These are phyloP conservation scores for Nemania abortiva DNA, from an alignment of 2,329 filamentous ascomycete genomes.

Conservation along the genomic window DNA sequence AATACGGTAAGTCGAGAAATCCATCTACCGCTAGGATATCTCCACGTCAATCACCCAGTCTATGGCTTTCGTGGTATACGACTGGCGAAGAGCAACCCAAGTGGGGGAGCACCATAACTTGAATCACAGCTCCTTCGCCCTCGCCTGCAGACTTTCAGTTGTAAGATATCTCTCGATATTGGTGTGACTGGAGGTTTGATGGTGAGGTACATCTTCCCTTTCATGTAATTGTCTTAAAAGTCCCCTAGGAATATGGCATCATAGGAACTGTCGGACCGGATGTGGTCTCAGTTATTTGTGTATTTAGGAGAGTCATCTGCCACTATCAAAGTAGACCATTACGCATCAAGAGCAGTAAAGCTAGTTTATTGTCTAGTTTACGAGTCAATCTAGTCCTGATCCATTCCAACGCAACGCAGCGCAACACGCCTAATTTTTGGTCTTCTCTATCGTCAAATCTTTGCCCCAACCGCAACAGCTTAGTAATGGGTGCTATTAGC, in stretches of 20 bases:
- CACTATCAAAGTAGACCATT: not conserved
- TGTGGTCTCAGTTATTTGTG: too few species aligned
- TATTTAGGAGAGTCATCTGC: not conserved
- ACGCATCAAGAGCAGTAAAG: conserved; percentile 6
- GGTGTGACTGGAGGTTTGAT: conserved; percentile 85
- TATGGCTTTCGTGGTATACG: conserved; percentile 93
- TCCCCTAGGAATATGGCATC: not conserved
- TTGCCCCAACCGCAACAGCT: conserved; percentile 14
- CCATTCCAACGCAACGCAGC: conserved; percentile 28
- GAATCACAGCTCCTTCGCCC: conserved; percentile 67
- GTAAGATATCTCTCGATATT: conserved; percentile 62
- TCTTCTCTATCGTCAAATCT: conserved; percentile 27
- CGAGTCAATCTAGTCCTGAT: conserved; percentile 33
- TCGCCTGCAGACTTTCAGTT: conserved; percentile 84
- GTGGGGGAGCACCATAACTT: conserved; percentile 56
- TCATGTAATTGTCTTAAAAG: not conserved
- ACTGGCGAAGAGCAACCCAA: conserved; percentile 83
- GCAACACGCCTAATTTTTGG: conserved; percentile 27
- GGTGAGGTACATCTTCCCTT: conserved; percentile 76
- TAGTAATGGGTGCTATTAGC: conserved; percentile 22
- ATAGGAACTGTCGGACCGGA: too few species aligned
- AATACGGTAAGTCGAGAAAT: conserved; percentile 27
- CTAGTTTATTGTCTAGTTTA: conserved; percentile 26
- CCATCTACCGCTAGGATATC: conserved; percentile 81
- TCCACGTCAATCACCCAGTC: conserved; percentile 79